phyloP scores from a whole-genome alignment of 2,329 filamentous ascomycete species.

The Keithomyces neogunnii region DNA sequence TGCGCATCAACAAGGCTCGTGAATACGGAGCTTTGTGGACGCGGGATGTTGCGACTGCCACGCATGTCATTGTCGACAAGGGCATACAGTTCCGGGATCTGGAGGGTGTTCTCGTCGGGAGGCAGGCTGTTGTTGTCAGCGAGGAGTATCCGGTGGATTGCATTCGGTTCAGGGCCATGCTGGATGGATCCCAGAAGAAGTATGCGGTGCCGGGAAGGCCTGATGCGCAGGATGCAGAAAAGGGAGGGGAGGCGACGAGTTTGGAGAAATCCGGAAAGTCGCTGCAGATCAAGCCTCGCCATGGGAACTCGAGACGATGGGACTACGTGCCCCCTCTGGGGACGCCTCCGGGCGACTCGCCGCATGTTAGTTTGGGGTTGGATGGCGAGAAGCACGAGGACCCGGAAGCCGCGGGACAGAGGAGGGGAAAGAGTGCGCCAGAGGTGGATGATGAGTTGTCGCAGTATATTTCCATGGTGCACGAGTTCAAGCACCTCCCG shows the following conservation, averaged over 20 bases:
- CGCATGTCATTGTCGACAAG: conserved; percentile 74
- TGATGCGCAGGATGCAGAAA: conserved; percentile 5
- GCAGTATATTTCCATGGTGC: conserved; percentile 54
- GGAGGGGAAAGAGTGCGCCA: not conserved
- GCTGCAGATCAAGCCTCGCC: conserved; percentile 40
- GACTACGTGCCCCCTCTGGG: conserved; percentile 28
- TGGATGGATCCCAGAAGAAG: conserved; percentile 49
- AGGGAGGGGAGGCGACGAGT: not conserved
- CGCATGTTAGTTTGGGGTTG: conserved; percentile 14
- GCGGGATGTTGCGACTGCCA: conserved; percentile 50
- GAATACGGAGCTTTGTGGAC: conserved; percentile 71
- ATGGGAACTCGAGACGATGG: conserved; percentile 26
- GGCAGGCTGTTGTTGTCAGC: conserved; percentile 44
- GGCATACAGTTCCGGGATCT: conserved; percentile 56
- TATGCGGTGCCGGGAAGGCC: conserved; percentile 51
- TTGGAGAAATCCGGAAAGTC: conserved; percentile 24
- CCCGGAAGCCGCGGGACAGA: not conserved
- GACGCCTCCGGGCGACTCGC: conserved; percentile 26
- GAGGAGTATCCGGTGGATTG: conserved; percentile 64
- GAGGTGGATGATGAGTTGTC: conserved; percentile 47
- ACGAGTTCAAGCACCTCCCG: conserved; percentile 50
- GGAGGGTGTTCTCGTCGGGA: conserved; percentile 31
- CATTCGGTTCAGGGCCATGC: conserved; percentile 45
- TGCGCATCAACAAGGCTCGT: conserved; percentile 65
- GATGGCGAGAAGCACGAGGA: conserved; percentile 9